Base-by-base conservation (phyloP, 176 grass and related monocot genomes). In the Triticum aestivum region DNA sequence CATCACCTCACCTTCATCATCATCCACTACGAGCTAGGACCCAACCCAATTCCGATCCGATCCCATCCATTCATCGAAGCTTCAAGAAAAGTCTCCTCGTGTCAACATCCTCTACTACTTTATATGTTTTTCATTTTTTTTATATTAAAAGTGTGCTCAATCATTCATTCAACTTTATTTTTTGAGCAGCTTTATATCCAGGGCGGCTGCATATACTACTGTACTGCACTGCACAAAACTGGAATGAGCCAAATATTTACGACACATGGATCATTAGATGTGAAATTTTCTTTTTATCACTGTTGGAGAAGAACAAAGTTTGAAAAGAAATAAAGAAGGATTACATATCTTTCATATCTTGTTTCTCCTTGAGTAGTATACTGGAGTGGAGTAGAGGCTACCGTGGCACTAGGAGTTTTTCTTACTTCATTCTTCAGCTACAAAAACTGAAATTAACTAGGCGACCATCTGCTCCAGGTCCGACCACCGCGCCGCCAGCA, bases 381-480 rank as follows among this genome's bases (percentile, higher is more conserved):
- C 5, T 18, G 15, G 49, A 52, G 12, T 51, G 14, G 45, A 45
- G 47, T 17, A 24, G 24, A 17, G 47, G 4, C 11, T 49, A 49
- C 11, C 9, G 41, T 44, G 9, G 41, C 9, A 9, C 10, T 1
- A 11, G 42, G 9, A 45, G 44, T 44, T 24, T 2, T 24, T 24
- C 24, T 24, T 24, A 24, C 24, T 24, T 24, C 24, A 24, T 74
- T 74, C 23, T 45, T 73, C 0, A 39, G 41, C 20, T 49, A 15
- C 3, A 67, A 33, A 30, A 34, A 51, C 14, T 51, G 6, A 15
- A 49, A 47, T 51, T 59, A 21, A 59, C 20, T 59, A 59, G 45
- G 93, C 93, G 10, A 89, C 86, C 65, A 84, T 84, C 37, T 89
- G 88, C 61, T 92, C 92, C 78, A 86, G 86, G 68, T 91, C 82